Conservation (phyloP, 1,284 basidiomycete species). For the Kwoniella shivajii region DNA sequence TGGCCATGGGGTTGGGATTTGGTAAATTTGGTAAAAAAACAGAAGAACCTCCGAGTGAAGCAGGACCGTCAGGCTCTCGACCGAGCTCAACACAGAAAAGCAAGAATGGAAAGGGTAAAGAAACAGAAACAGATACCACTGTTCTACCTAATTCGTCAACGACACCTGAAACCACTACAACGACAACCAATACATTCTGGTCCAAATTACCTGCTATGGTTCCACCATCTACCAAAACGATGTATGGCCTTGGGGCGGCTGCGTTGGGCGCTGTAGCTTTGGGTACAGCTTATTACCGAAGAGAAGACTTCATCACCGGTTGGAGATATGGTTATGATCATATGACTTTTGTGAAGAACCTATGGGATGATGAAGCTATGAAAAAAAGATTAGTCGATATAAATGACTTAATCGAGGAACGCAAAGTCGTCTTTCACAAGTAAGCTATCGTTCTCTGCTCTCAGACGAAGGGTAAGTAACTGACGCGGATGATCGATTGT, state of each 20-base stretch:
- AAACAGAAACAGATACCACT: conserved; percentile 1
- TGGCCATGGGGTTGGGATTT: conserved; percentile 55
- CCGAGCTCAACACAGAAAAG: neutral
- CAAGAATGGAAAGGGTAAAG: conserved; percentile 9
- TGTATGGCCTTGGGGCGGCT: conserved; percentile 60
- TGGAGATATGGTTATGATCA: conserved; percentile 83
- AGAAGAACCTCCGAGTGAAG: neutral
- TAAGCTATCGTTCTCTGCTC: conserved; percentile 52
- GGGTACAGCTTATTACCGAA: conserved; percentile 77
- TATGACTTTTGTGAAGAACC: conserved; percentile 81
- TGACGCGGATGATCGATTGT: neutral
- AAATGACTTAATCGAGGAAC: conserved; percentile 60
- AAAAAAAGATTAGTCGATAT: conserved; percentile 66
- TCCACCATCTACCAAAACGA: conserved; percentile 23
- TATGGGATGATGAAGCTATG: conserved; percentile 78
- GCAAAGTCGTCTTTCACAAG: conserved; percentile 69
- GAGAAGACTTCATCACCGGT: conserved; percentile 67
- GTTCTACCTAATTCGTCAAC: neutral
- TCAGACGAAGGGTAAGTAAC: neutral
- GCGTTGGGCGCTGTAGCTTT: conserved; percentile 80
- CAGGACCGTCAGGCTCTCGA: conserved; percentile 31
- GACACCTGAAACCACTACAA: neutral
- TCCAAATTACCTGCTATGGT: conserved; percentile 17
- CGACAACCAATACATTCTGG: conserved; percentile 20
- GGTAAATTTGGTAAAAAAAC: conserved; percentile 52